Percentiles rank a stretch among this genome's conserved stretches.
Evolutionary conservation across 2,329 filamentous ascomycete genomes (phyloP).

Genomic region (Tolypocladium tundrense): DNA sequence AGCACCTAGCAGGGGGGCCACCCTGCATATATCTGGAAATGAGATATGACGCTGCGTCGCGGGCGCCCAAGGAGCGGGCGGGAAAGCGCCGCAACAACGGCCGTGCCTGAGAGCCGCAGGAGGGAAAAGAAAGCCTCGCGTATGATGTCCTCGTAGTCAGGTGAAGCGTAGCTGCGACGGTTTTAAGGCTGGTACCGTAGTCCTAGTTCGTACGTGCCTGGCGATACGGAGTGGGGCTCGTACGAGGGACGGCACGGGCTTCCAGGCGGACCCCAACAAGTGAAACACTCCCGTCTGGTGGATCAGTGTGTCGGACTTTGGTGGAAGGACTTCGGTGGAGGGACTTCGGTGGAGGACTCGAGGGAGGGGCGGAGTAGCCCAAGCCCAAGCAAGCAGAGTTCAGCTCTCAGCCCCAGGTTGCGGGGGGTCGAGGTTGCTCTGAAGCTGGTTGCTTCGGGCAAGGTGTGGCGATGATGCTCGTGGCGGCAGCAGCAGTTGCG

Average conservation of each 20-base stretch:
- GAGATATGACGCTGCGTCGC: neutral
- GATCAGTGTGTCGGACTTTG: neutral
- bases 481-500: neutral
- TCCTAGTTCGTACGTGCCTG: neutral
- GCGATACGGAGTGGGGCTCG: neutral
- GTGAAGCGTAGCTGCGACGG: neutral
- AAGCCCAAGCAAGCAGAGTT: neutral
- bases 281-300: neutral
- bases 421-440: neutral
- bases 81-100: neutral
- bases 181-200: neutral
- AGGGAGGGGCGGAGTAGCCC: neutral
- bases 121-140: neutral
- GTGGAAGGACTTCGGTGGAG: neutral
- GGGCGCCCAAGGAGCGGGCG: neutral
- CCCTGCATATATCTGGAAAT: neutral
- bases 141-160: neutral
- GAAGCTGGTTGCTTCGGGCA: neutral
- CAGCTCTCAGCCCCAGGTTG: neutral
- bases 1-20: neutral
- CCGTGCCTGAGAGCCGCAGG: neutral
- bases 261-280: neutral
- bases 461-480: neutral
- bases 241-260: constrained; percentile 1
- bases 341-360: neutral